Evolutionary conservation across 2,329 filamentous ascomycete species (phyloP).

Genomic region (Orbilia blumenaviensis): DNA sequence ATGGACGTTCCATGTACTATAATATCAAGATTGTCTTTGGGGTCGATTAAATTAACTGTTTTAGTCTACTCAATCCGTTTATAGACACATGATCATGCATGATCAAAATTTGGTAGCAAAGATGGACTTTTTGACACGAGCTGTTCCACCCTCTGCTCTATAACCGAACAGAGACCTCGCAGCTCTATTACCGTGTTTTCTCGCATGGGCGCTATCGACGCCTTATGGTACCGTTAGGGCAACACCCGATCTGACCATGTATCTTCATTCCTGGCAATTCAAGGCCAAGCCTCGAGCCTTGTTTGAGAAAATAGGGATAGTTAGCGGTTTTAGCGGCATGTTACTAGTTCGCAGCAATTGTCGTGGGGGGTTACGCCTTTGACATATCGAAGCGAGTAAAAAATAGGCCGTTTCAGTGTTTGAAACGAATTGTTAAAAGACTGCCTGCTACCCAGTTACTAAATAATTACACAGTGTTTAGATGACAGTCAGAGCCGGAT

Average conservation of each 20-base stretch:
- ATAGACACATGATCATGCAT: conserved; percentile 48
- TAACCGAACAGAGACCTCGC: conserved; percentile 65
- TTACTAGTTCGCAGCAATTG: conserved; percentile 60
- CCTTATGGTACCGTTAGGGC: conserved; percentile 73
- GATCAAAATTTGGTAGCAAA: too few species aligned
- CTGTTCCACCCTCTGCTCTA: conserved; percentile 66
- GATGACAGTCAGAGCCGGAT: conserved; percentile 70
- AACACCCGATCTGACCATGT: conserved; percentile 73
- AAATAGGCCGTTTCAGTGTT: conserved; percentile 61
- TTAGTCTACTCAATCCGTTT: neutral
- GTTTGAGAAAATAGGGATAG: conserved; percentile 71
- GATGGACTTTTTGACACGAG: too few species aligned
- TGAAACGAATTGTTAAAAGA: conserved; percentile 59
- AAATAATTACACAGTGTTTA: conserved; percentile 69
- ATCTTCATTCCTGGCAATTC: conserved; percentile 69
- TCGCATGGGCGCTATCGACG: conserved; percentile 71
- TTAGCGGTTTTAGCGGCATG: conserved; percentile 68
- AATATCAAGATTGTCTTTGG: too few species aligned
- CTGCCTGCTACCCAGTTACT: conserved; percentile 65
- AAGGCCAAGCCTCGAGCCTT: conserved; percentile 69
- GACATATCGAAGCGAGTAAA: conserved; percentile 64
- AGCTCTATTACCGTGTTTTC: conserved; percentile 71
- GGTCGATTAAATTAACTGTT: too few species aligned
- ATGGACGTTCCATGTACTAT: too few species aligned
- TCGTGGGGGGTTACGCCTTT: conserved; percentile 64